Base-by-base conservation (phyloP, 176 grass and related monocot genomes). In the Otatea glauca region DNA sequence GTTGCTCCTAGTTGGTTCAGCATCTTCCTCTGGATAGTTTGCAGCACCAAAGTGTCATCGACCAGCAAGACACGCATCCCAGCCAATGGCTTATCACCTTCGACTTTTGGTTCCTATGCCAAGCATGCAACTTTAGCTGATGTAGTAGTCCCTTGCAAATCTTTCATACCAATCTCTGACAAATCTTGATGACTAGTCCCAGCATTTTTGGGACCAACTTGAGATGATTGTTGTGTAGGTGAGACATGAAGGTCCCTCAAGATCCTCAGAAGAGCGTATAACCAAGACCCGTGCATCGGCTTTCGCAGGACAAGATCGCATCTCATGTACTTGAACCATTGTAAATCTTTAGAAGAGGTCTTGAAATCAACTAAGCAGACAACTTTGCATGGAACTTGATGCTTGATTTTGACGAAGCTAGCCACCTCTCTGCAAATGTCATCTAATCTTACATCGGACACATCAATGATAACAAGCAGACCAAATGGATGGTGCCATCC, bases 201-300 rank as follows among this genome's bases (percentile, higher is more conserved):
- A 27, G 25, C 62, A 68, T 47, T 51, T 5, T 66, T 77, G 58
- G 24, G 24, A 8, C 79, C 41, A 58, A 51, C 39, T 29, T 78
- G 84, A 15, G 68, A 47, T 13, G 66, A 29, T 29, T 29, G 38
- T 2, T 47, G 78, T 18, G 66, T 34, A 6, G 80, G 44, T 45
- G 66, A 82, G 11, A 3, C 47, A 51, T 90, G 72, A n/a, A n/a
- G n/a, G 6, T 90, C 88, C 39, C 48, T 78, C 78, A 86, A 43
- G 38, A n/a, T n/a, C 78, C 7, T 37, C 1, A 90, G 47, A 15
- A 90, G 73, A 11, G 68, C 47, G 32, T 80, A 78, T 16, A 97
- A 42, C 27, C 90, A 86, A 63, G 94, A 91, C 16, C 92, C 90
- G 21, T 94, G 94, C 70, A 94, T 75, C 5, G 94, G 94, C 37